A percentile compares a stretch with the other conserved stretches of the same genome.
phyloP scores from a whole-genome alignment of 176 grass and related monocot genomes.

The Stipa capillata region DNA sequence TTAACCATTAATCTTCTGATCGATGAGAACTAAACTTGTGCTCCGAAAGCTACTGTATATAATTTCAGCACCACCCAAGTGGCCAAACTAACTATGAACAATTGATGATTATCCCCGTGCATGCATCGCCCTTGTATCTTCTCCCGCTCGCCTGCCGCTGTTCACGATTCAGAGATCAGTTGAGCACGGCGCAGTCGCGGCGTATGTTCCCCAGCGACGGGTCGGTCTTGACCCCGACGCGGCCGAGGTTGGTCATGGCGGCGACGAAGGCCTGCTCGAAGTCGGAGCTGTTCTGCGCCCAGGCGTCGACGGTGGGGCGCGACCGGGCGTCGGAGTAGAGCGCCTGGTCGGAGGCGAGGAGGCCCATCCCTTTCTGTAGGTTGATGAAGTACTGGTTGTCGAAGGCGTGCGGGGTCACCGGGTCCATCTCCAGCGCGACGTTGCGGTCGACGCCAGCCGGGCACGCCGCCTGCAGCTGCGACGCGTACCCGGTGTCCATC shows the following conservation, averaged over 20 bases:
- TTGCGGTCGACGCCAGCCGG: conserved; percentile 63
- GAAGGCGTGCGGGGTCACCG: conserved; percentile 53
- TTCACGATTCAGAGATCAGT: no score
- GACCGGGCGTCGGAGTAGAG: conserved; percentile 66
- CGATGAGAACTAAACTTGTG: background rate
- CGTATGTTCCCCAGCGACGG: conserved; percentile 67
- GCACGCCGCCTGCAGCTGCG: conserved; percentile 61
- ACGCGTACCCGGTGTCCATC: conserved; percentile 51
- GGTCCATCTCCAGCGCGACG: conserved; percentile 64
- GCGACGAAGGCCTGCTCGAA: conserved; percentile 62
- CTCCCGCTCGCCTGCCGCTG: background rate
- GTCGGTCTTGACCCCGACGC: conserved; percentile 82
- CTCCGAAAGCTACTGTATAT: conserved; percentile 18
- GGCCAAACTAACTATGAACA: background rate
- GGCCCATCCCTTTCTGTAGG: conserved; percentile 58
- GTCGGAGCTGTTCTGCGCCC: conserved; percentile 37
- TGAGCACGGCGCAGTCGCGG: conserved; percentile 68
- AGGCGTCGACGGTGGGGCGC: conserved; percentile 43
- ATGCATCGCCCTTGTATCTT: no score
- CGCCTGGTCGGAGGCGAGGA: conserved; percentile 76
- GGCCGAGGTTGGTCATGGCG: conserved; percentile 64
- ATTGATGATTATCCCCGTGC: background rate
- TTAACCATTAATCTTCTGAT: background rate
- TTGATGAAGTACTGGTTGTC: conserved; percentile 96
- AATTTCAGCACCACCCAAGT: background rate